Conservation (phyloP, 1,139 yeast genomes). For the Zygoascus sp. region DNA sequence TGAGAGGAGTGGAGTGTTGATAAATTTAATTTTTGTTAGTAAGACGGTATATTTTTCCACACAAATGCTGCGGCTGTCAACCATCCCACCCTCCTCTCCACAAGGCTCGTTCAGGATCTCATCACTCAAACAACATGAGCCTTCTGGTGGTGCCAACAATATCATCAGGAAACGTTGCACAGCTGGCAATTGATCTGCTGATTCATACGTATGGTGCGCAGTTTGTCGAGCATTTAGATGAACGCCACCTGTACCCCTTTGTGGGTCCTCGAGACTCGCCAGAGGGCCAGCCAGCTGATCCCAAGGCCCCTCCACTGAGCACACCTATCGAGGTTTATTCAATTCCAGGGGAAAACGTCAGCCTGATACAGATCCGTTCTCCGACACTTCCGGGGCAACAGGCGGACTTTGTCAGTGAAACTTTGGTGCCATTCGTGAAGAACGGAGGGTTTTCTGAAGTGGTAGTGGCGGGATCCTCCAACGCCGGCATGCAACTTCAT, state of each 20-base stretch:
- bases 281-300: conserved; percentile 13
- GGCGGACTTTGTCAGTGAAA: conserved; percentile 48
- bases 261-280: conserved; percentile 66
- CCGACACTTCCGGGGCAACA: conserved; percentile 71
- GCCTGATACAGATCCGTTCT: conserved; percentile 74
- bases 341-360: conserved; percentile 29
- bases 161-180: conserved; percentile 88
- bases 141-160: conserved; percentile 67
- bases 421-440: conserved; percentile 45
- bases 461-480: conserved; percentile 65
- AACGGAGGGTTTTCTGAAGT: conserved; percentile 42
- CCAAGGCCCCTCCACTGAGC: conserved; percentile 40
- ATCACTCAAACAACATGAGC: not conserved
- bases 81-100: not conserved
- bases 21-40: too few species aligned
- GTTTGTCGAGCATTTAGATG: conserved; percentile 54
- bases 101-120: not conserved
- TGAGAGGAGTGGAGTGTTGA: not conserved
- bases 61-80: not conserved
- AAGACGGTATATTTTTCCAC: not conserved
- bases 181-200: conserved; percentile 68
- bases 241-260: conserved; percentile 68
- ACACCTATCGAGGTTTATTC: conserved; percentile 53
- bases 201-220: conserved; percentile 55
- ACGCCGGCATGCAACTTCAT: conserved; percentile 41